Conservation (phyloP, 2,329 filamentous ascomycete genomes). For the Penicillium sp. region DNA sequence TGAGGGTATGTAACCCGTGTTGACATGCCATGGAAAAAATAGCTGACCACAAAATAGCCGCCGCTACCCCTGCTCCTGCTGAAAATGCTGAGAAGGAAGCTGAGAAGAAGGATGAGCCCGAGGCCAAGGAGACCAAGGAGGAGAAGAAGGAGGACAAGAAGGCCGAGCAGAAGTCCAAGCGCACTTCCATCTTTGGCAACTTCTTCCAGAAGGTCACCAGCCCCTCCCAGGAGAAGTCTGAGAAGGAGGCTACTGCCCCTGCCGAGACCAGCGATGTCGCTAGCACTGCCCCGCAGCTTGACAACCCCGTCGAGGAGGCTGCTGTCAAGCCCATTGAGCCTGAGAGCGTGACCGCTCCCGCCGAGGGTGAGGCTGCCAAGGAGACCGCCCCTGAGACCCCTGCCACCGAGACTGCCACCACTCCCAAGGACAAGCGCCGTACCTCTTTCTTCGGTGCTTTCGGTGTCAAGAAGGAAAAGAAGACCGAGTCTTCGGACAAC, state of each 20-base stretch:
- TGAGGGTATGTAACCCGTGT: slow-evolving; percentile 10
- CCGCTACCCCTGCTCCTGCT: slow-evolving; percentile 39
- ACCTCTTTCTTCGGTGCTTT: slow-evolving; percentile 52
- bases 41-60: slow-evolving; percentile 15
- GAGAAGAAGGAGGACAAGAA: slow-evolving; percentile 37
- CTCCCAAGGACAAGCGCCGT: slow-evolving; percentile 46
- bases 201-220: slow-evolving; percentile 63
- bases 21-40: background rate
- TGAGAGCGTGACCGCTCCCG: slow-evolving; percentile 43
- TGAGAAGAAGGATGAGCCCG: slow-evolving; percentile 19
- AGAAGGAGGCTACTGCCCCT: slow-evolving; percentile 47
- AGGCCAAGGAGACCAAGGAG: slow-evolving; percentile 1
- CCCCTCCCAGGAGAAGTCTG: slow-evolving; percentile 43
- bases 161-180: slow-evolving; percentile 60
- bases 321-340: slow-evolving; percentile 36
- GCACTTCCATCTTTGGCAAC: slow-evolving; percentile 74
- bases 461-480: slow-evolving; percentile 48
- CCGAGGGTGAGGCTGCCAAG: slow-evolving; percentile 34
- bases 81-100: slow-evolving; percentile 51
- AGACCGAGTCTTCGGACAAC: slow-evolving; percentile 45
- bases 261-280: slow-evolving; percentile 44
- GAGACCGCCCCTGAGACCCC: slow-evolving; percentile 27
- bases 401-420: slow-evolving; percentile 29
- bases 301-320: slow-evolving; percentile 40
- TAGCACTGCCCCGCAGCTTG: slow-evolving; percentile 46